Base-by-base conservation (phyloP, 2,329 filamentous ascomycete genomes). In the Harringtonia lauricola region DNA sequence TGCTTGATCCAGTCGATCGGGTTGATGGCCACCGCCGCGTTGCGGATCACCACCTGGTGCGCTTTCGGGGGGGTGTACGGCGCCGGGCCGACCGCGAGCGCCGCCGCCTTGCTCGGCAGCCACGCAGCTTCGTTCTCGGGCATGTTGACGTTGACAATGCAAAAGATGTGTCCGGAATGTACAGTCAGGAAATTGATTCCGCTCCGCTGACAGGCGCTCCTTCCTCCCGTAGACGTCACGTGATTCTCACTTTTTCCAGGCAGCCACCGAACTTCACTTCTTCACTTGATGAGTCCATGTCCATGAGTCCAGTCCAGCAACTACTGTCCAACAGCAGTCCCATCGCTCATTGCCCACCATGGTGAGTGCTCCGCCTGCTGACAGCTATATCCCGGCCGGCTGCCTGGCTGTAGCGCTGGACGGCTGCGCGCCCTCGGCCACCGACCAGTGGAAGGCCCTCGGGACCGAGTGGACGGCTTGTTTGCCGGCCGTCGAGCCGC, bases 341-440 rank as follows among this genome's bases (percentile, higher is more conserved):
- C n/a, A n/a, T n/a, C n/a, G n/a, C n/a, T 24, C 4, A 24, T 24
- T 8, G 15, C 13, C 24, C 6, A 10, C 24, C 17, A 43, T 41
- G 37, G 36, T 37, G 4, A 22, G 22, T 35, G 24, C 31, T 13
- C 21, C 44, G 22, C 18, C n/a, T 9, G 30, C 41, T 29, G 34
- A 40, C 21, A 39, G 17, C 3, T 44, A 48, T 26, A 46, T 51
- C 18, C 45, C 49, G 10, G 41, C 21, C 2, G 49, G 49, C 18
- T 31, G 43, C 10, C n/a, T 51, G 19, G 3, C n/a, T 22, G 15
- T 49, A 6, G 4, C 10, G 15, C 5, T 26, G 24, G 24, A 26
- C 24, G n/a, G n/a, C n/a, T n/a, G n/a, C n/a, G n/a, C n/a, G n/a
- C n/a, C n/a, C n/a, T n/a, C n/a, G n/a, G n/a, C n/a, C n/a, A n/a